Evolutionary conservation across 306 rosid species (phyloP).

Genomic region (Cucumis sativus): Cucumber_9930_V3 NC_026657.2:27313001-27313500

Average conservation of each 20-base stretch:
- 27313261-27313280: conserved; percentile 24
- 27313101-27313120: not conserved
- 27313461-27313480: not conserved
- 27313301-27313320: conserved; percentile 81
- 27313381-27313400: conserved; percentile 55
- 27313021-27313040: not conserved
- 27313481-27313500: not conserved
- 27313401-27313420: conserved; percentile 70
- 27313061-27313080: not conserved
- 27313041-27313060: not conserved
- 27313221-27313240: conserved; percentile 98
- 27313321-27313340: conserved; percentile 97
- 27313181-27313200: not conserved
- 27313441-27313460: not conserved
- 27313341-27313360: conserved; percentile 62
- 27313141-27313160: not conserved
- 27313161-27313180: not conserved
- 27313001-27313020: not conserved
- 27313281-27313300: conserved; percentile 28
- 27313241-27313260: conserved; percentile 81
- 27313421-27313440: conserved; percentile 1
- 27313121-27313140: not conserved
- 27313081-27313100: not conserved
- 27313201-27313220: conserved; percentile 55
- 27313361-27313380: conserved; percentile 30